Percentiles rank a stretch among this genome's conserved stretches.
Conservation (phyloP, 2,329 filamentous ascomycete genomes). For the Ophiocordyceps polyrhachis-furcata region DNA sequence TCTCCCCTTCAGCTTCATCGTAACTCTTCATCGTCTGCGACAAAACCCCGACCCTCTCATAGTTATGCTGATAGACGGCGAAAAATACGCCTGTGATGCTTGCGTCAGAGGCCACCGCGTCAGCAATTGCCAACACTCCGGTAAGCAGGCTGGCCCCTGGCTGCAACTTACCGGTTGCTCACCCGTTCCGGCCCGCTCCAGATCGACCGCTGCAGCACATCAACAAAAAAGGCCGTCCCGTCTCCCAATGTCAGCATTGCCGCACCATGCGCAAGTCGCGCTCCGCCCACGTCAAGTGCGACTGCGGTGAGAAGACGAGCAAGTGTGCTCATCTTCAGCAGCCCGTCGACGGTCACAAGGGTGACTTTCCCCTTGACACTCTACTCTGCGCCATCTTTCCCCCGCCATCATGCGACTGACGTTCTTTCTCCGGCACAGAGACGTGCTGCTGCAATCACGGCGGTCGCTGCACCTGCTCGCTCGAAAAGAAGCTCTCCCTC, state of each 20-base stretch:
- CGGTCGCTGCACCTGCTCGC: conserved; percentile 43
- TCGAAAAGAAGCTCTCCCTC: conserved; percentile 41
- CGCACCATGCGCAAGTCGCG: conserved; percentile 91
- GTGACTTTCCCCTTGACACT: conserved; percentile 17
- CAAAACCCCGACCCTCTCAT: not conserved
- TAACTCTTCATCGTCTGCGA: not conserved
- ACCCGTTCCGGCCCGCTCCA: conserved; percentile 17
- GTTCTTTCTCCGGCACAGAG: conserved; percentile 20
- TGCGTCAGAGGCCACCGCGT: conserved; percentile 97
- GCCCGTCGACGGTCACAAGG: conserved; percentile 38
- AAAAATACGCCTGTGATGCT: conserved; percentile 96
- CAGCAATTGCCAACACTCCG: conserved; percentile 91
- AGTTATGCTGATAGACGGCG: conserved; percentile 72
- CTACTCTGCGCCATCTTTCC: conserved; percentile 1
- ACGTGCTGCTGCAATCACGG: conserved; percentile 56
- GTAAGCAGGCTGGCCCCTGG: conserved; percentile 35
- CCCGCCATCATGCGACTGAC: conserved; percentile 3
- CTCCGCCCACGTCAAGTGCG: conserved; percentile 85
- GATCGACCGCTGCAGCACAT: conserved; percentile 86
- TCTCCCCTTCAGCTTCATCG: not conserved
- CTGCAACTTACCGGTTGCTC: conserved; percentile 4
- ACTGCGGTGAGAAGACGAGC: conserved; percentile 85
- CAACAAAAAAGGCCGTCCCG: conserved; percentile 92
- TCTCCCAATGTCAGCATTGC: conserved; percentile 96
- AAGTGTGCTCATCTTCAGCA: conserved; percentile 43